Base-by-base conservation (phyloP, 352 stramenopile species). In the Pelagophyceae sp. region DNA sequence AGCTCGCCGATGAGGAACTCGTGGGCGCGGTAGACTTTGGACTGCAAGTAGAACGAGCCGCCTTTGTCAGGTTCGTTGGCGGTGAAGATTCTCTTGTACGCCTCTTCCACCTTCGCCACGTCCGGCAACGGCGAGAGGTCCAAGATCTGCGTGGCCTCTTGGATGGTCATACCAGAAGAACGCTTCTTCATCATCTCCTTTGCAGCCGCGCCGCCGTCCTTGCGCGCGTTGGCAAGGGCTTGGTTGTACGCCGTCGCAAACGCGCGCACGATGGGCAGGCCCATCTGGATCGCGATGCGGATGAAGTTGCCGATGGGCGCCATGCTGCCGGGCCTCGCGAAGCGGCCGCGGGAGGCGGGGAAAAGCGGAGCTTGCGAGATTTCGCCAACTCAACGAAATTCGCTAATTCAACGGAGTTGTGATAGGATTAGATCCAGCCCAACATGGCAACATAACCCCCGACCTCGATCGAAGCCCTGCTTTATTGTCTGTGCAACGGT, bases 1-100 rank as follows among this genome's bases (percentile, higher is more conserved):
- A 71, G 5, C 61, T 84, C 79, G 5, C 78, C 76, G 35, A 80
- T 63, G 51, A 85, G 72, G 37, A 72, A 78, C 72, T 85, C 80
- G 38, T 82, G 81, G 15, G 82, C 82, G 61, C 82, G 78, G 64
- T 82, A 82, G 27, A 85, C 77, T 71, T 85, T 85, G 50, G 78
- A 83, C 67, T 85, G 82, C 51, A 85, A 67, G 78, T 85, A 85
- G 75, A 85, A 85, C 25, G 82, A 85, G 38, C 82, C 82, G 45
- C 82, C 82, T 6, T 80, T 82, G 60, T 81, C 80, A 23, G 81
- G 78, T 65, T 85, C 82, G 72, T 85, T 85, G 31, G 78, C 76
- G 11, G 45, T 63, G 61, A 83, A 85, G 58, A 82, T 82, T 37
- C 79, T 78, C 27, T 85, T 70, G 74, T 81, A 85, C 75, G 80